Base-by-base conservation (phyloP, 2,329 filamentous ascomycete species). In the Xylaria sp. region DNA sequence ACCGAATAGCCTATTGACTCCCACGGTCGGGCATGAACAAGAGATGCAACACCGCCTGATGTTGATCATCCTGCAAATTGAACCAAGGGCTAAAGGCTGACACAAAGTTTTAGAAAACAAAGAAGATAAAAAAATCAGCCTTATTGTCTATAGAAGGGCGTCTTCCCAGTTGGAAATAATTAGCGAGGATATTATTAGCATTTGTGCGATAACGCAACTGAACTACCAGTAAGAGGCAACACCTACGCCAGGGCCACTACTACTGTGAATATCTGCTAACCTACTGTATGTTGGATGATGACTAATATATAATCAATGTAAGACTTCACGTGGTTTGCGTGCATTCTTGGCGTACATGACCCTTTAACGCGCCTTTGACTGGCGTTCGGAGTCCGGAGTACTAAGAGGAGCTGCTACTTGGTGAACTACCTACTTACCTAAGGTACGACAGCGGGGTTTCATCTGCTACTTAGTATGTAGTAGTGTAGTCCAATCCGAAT, bases 1-100 rank as follows among this genome's bases (percentile, higher is more conserved):
- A 33, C 39, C 49, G 3, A 36, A 62, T 67, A 67, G 64, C 52
- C 64, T 67, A 67, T 62, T 59, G 25, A 36, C 8, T 23, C n/a
- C 36, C 18, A 20, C 25, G 12, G 15, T 48, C 33, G 39, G 36
- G 60, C 31, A 46, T 23, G 23, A 31, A 62, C 13, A 58, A 31
- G 6, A 20, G 28, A 41, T 23, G 20, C 31, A 28, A 46, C 39
- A 31, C 39, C 56, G 9, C 7, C 23, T 12, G 23, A 20, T 31
- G 39, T 39, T 41, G 36, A 43, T 28, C 55, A 10, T 43, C 13
- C 36, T 15, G 15, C 31, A n/a, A 62, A 55, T 9, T n/a, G 36
- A 12, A 8, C 13, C 15, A 58, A 43, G 23, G 9, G 10, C 9
- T 46, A 46, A 46, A 6, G 39, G 39, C 20, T 31, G 15, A 57